phyloP scores from a whole-genome alignment of 2,329 filamentous ascomycete genomes.

The Fusarium torreyae region DNA sequence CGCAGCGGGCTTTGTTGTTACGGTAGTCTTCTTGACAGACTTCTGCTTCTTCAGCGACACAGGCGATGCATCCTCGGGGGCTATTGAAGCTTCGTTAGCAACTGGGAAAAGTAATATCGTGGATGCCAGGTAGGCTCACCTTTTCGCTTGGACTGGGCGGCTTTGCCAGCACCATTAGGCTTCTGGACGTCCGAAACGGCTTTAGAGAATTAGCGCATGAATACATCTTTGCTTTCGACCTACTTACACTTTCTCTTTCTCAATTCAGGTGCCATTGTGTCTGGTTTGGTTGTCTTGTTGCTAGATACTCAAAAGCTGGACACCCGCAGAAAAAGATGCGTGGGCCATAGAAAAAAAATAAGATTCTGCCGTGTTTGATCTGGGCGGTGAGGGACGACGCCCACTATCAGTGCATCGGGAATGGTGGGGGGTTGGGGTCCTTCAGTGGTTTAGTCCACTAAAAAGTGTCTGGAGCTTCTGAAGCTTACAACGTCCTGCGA shows the following conservation, averaged over 20 bases:
- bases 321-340: conserved; percentile 47
- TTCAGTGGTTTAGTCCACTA: conserved; percentile 44
- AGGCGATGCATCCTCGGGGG: conserved; percentile 62
- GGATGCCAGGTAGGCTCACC: conserved; percentile 44
- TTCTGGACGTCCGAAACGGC: conserved; percentile 52
- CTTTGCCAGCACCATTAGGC: conserved; percentile 51
- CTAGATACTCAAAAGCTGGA: conserved; percentile 39
- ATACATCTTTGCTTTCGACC: rapidly evolving
- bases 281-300: conserved; percentile 38
- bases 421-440: conserved; percentile 36
- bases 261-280: conserved; percentile 63
- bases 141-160: conserved; percentile 57
- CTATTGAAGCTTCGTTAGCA: conserved; percentile 52
- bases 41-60: conserved; percentile 64
- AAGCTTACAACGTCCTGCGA: conserved; percentile 27
- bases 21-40: conserved; percentile 53
- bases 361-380: conserved; percentile 55
- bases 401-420: conserved; percentile 48
- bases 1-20: conserved; percentile 44
- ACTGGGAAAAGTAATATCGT: not conserved
- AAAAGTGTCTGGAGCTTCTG: conserved; percentile 33
- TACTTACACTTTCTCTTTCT: conserved; percentile 57
- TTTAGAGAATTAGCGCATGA: conserved; percentile 45
- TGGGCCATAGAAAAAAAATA: conserved; percentile 51
- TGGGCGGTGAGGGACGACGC: conserved; percentile 51